phyloP scores from a whole-genome alignment of 345 rosid species.

The Atalantia buxifolia region DNA sequence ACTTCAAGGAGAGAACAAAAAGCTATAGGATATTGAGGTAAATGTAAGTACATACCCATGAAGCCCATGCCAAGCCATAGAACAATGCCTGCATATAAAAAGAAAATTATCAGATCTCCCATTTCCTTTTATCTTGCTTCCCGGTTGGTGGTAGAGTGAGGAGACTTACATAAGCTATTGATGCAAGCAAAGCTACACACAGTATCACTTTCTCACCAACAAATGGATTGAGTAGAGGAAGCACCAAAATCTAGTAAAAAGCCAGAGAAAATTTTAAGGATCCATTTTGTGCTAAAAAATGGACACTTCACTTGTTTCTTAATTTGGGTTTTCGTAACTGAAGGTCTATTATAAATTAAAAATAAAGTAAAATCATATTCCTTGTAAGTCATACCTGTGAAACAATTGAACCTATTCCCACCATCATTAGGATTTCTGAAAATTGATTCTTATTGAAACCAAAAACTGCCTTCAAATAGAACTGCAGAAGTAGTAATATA shows the following conservation, averaged over 20 bases:
- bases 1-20: not conserved
- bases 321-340: not conserved
- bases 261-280: not conserved
- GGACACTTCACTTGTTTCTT: not conserved
- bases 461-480: conserved; percentile 40
- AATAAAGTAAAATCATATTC: not conserved
- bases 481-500: conserved; percentile 19
- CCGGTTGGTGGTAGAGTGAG: not conserved
- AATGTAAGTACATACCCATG: conserved; percentile 39
- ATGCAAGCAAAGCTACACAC: conserved; percentile 43
- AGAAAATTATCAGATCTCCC: not conserved
- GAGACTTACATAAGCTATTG: conserved; percentile 50
- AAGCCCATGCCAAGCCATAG: conserved; percentile 56
- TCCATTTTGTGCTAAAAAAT: not conserved
- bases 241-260: conserved; percentile 38
- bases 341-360: not conserved
- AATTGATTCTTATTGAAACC: conserved; percentile 48
- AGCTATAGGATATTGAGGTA: not conserved
- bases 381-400: conserved; percentile 34
- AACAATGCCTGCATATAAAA: conserved; percentile 40
- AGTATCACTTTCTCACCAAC: conserved; percentile 48
- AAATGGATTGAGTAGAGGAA: conserved; percentile 44
- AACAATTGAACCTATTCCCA: conserved; percentile 42
- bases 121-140: not conserved
- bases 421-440: conserved; percentile 48